Evolutionary conservation across 2,329 filamentous ascomycete genomes (phyloP).

Genomic region (Alternaria consortialis): DNA sequence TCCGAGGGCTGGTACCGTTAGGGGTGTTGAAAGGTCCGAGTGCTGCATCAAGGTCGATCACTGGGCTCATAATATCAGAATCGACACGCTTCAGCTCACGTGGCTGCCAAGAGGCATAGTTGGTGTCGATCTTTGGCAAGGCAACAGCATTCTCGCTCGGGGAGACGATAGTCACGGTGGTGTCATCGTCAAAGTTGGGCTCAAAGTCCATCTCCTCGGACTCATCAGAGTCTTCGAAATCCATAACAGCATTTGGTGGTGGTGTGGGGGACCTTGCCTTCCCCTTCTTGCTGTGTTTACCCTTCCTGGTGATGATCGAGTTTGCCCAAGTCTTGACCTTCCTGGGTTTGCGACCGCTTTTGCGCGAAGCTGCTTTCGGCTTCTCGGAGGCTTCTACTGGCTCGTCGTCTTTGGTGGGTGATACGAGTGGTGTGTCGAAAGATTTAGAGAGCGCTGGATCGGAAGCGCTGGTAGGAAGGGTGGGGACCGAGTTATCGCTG

Average conservation of each 20-base stretch:
- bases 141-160: constrained; percentile 36
- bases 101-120: constrained; percentile 51
- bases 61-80: constrained; percentile 74
- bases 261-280: constrained; percentile 48
- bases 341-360: constrained; percentile 64
- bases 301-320: constrained; percentile 71
- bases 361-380: constrained; percentile 57
- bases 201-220: constrained; percentile 50
- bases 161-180: constrained; percentile 54
- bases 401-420: constrained; percentile 41
- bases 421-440: constrained; percentile 36
- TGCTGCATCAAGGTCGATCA: constrained; percentile 94
- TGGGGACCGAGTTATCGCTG: constrained; percentile 48
- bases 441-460: constrained; percentile 46
- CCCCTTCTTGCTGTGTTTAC: constrained; percentile 60
- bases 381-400: constrained; percentile 56
- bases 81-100: constrained; percentile 49
- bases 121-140: constrained; percentile 43
- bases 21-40: constrained; percentile 92
- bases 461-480: constrained; percentile 44
- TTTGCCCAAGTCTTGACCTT: constrained; percentile 80
- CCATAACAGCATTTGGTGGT: constrained; percentile 36
- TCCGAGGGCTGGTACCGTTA: constrained; percentile 70
- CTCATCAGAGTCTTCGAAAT: constrained; percentile 44
- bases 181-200: constrained; percentile 54